Conservation (phyloP, 2,329 filamentous ascomycete species). For the Fusarium setosum region DNA sequence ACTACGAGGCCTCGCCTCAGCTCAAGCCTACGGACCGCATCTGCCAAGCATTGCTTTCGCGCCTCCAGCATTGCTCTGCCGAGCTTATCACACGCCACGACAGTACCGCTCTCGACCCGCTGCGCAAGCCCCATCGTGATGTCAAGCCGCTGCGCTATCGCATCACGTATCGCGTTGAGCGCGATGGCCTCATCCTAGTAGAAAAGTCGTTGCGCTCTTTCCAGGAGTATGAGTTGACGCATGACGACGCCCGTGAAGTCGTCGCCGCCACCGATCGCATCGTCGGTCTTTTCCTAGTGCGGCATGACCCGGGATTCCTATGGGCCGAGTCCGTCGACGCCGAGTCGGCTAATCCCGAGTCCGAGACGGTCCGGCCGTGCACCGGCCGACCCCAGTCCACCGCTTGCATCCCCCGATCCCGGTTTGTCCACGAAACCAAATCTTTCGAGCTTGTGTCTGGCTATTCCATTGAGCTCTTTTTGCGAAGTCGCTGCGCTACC, state of each 20-base stretch:
- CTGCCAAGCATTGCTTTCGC: constrained; percentile 60
- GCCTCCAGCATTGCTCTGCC: constrained; percentile 62
- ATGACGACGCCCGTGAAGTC: constrained; percentile 57
- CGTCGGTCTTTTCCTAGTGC: constrained; percentile 61
- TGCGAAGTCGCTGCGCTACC: constrained; percentile 55
- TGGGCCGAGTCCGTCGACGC: constrained; percentile 58
- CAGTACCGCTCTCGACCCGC: constrained; percentile 56
- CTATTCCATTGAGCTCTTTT: constrained; percentile 59
- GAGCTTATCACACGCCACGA: constrained; percentile 67
- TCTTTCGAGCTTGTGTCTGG: constrained; percentile 53
- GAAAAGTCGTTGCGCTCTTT: constrained; percentile 62
- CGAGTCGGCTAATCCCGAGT: constrained; percentile 50
- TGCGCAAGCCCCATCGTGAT: constrained; percentile 46
- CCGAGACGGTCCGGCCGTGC: constrained; percentile 54
- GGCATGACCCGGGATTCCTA: constrained; percentile 61
- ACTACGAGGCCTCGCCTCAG: constrained; percentile 58
- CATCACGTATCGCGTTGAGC: constrained; percentile 59
- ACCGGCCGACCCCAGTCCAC: constrained; percentile 57
- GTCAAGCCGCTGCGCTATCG: constrained; percentile 61
- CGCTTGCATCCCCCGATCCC: constrained; percentile 56
- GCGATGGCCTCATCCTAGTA: constrained; percentile 54
- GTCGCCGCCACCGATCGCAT: constrained; percentile 62
- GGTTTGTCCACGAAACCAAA: constrained; percentile 53
- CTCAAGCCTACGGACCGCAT: constrained; percentile 59
- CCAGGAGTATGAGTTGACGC: constrained; percentile 59